These are phyloP conservation scores for Eremochloa ophiuroides DNA, from an alignment of 176 grass and related monocot genomes.

Conservation along the genomic window DNA sequence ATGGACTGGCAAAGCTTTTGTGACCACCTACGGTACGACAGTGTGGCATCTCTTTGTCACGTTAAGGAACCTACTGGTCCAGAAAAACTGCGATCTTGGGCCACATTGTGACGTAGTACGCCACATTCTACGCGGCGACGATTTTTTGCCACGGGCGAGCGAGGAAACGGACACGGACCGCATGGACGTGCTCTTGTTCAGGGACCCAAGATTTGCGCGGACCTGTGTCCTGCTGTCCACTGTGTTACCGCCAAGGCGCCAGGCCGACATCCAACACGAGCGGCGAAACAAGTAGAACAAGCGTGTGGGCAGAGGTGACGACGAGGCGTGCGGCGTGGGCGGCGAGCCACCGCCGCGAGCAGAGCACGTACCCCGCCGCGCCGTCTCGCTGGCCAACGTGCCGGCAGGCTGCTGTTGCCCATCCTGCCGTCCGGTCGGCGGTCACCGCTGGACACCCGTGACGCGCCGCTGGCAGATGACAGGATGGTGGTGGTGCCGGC, in stretches of 20 bases:
- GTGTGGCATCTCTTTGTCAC: background rate
- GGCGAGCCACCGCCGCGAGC: too few relatives aligned
- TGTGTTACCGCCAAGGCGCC: background rate
- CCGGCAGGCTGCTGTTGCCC: background rate
- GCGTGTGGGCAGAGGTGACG: background rate
- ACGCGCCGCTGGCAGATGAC: too few relatives aligned
- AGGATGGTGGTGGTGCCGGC: too few relatives aligned
- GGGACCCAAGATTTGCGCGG: background rate
- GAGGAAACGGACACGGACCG: background rate
- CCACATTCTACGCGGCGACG: background rate
- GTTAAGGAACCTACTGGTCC: background rate
- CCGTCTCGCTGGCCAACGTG: background rate
- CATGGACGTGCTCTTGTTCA: background rate
- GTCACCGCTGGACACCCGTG: too few relatives aligned
- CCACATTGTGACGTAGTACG: background rate
- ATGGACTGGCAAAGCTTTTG: too few relatives aligned
- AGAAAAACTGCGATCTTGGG: background rate
- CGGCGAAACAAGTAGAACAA: background rate
- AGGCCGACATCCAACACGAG: background rate
- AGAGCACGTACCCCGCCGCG: background rate
- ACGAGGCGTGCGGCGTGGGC: background rate
- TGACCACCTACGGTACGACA: background rate
- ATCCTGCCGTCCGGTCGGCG: too few relatives aligned
- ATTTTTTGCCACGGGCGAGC: background rate
- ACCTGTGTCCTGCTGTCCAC: background rate